Conservation (phyloP, 2,329 filamentous ascomycete species). For the Cercospora sojina region DNA sequence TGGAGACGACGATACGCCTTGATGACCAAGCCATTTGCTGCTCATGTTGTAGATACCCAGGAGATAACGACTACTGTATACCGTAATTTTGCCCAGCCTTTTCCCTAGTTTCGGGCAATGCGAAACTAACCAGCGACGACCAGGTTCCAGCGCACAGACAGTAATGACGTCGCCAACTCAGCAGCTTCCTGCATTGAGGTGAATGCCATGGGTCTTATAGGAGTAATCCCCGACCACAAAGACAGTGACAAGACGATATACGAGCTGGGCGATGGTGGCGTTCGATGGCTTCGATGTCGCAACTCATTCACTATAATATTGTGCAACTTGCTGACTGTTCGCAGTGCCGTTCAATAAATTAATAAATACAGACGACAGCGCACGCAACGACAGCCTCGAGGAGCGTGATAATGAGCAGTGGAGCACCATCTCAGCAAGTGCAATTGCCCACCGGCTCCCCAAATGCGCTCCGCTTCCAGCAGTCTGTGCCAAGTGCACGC, state of each 20-base stretch:
- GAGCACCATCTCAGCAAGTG: background rate
- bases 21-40: background rate
- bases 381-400: background rate
- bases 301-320: too few relatives aligned
- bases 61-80: background rate
- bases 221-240: constrained; percentile 3
- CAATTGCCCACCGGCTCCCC: background rate
- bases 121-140: background rate
- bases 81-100: constrained; percentile 1
- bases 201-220: background rate
- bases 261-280: constrained; percentile 13
- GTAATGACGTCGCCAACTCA: background rate
- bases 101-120: constrained; percentile 1
- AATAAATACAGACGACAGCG: background rate
- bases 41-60: constrained; percentile 1
- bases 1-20: constrained; percentile 4
- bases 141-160: background rate
- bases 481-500: background rate
- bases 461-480: constrained; percentile 2
- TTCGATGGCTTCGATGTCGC: background rate
- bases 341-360: background rate
- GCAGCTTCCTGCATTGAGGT: background rate
- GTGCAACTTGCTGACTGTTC: background rate
- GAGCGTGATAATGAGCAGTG: background rate
- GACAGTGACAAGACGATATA: constrained; percentile 3